phyloP scores from a whole-genome alignment of 306 rosid genomes.

The Parietaria judaica region DNA sequence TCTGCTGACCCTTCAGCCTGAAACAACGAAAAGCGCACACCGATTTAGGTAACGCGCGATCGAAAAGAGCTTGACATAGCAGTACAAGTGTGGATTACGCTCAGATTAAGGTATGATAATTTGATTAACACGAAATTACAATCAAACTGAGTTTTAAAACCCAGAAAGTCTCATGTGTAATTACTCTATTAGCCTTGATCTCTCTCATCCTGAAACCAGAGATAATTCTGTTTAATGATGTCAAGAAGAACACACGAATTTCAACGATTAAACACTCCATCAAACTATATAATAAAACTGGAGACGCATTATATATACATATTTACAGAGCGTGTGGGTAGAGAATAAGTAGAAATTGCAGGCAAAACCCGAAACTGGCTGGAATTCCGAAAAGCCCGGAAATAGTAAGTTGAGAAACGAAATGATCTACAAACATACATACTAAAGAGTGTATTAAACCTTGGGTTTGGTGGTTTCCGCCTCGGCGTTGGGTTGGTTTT shows the following conservation, averaged over 20 bases:
- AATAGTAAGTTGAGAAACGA: neutral
- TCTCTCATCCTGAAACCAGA: too few species aligned
- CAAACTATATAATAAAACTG: neutral
- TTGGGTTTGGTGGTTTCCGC: conserved; percentile 30
- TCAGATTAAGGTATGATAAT: neutral
- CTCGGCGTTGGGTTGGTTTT: conserved; percentile 25
- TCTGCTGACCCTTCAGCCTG: conserved; percentile 50
- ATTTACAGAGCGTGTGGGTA: neutral
- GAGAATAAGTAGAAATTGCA: neutral
- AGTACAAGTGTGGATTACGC: neutral
- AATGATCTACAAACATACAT: neutral
- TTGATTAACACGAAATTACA: neutral
- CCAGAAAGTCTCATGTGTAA: neutral
- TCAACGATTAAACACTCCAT: neutral
- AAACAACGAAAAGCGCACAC: neutral
- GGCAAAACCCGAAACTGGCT: neutral
- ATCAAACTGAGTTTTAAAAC: neutral
- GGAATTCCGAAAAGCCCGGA: neutral
- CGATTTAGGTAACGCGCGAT: neutral
- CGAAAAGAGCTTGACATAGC: neutral
- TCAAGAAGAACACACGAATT: neutral
- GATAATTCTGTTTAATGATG: neutral
- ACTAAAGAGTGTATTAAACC: conserved; percentile 28
- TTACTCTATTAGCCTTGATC: neutral
- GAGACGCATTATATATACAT: neutral